A percentile compares a stretch with the other conserved stretches of the same genome.
Conservation (phyloP, 2,329 filamentous ascomycete species). For the Chaetomium sp. region DNA sequence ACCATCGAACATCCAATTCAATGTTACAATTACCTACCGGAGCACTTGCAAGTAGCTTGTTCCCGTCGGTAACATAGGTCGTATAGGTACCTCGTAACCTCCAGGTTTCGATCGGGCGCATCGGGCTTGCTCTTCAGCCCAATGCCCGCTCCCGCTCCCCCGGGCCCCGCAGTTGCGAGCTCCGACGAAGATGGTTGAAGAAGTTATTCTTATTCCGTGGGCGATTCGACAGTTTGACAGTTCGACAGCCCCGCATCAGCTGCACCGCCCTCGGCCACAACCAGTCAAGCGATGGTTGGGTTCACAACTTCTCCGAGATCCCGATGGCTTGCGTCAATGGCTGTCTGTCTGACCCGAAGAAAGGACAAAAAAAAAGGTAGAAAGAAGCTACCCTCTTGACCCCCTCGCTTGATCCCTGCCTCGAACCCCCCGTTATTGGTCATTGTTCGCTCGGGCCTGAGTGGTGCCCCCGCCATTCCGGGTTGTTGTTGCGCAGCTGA, state of each 20-base stretch:
- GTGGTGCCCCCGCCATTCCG: conserved; percentile 13
- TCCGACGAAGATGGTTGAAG: neutral
- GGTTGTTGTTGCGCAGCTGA: conserved; percentile 15
- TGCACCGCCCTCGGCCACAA: conserved; percentile 10
- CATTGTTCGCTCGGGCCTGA: conserved; percentile 1
- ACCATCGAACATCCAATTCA: too few species aligned
- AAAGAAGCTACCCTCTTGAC: neutral
- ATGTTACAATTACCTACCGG: neutral
- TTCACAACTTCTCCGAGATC: neutral
- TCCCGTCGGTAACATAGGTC: too few species aligned
- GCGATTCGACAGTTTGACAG: neutral
- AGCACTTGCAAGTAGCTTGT: neutral
- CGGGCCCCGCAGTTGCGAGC: neutral
- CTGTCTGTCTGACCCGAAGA: neutral
- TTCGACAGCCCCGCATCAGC: conserved; percentile 2
- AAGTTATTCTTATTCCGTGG: neutral
- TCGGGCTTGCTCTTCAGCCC: neutral
- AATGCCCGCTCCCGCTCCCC: neutral
- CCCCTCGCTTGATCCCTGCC: conserved; percentile 2
- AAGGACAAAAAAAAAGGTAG: neutral
- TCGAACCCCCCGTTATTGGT: conserved; percentile 13
- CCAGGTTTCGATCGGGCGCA: neutral
- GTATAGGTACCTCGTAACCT: too few species aligned
- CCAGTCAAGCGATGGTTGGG: conserved; percentile 16
- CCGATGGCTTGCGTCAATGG: conserved; percentile 20